A percentile compares a stretch with the other conserved stretches of the same genome.
Evolutionary conservation across 495 filamentous ascomycete genomes (phyloP).

Genomic region (Xylaria cubensis): DNA sequence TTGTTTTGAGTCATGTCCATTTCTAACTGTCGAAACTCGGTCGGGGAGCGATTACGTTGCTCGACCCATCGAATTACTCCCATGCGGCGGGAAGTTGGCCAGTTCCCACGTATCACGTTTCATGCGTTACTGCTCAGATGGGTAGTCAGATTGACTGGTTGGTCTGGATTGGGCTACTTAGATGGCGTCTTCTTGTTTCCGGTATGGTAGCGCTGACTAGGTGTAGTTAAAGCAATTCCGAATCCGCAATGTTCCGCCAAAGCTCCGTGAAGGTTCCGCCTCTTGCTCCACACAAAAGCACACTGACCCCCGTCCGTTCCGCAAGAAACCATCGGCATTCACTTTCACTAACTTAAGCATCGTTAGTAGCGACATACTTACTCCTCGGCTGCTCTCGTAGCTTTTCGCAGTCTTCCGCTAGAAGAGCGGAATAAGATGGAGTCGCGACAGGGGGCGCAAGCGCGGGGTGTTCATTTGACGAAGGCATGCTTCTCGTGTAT

Average conservation of each 20-base stretch:
- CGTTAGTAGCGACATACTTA: background rate
- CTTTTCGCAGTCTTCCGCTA: background rate
- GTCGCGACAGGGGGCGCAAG: background rate
- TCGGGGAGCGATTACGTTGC: background rate
- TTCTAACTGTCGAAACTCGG: background rate
- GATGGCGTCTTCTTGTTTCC: background rate
- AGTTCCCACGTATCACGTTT: background rate
- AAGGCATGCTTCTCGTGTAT: conserved; percentile 35
- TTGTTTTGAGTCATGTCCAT: background rate
- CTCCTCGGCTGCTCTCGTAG: background rate
- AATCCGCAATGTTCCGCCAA: conserved; percentile 5
- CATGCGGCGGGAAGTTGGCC: background rate
- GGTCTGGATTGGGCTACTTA: background rate
- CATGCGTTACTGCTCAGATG: no score
- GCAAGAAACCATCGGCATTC: background rate
- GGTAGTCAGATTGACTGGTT: background rate
- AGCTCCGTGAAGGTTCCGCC: conserved; percentile 5
- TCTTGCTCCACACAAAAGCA: background rate
- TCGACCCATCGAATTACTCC: background rate
- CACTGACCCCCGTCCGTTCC: background rate
- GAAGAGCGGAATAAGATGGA: background rate
- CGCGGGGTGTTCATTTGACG: background rate
- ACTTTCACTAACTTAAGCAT: background rate
- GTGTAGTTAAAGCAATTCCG: background rate
- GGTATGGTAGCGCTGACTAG: background rate